Conservation (phyloP, 495 filamentous ascomycete genomes). For the Parathielavia hyrcaniae region DNA sequence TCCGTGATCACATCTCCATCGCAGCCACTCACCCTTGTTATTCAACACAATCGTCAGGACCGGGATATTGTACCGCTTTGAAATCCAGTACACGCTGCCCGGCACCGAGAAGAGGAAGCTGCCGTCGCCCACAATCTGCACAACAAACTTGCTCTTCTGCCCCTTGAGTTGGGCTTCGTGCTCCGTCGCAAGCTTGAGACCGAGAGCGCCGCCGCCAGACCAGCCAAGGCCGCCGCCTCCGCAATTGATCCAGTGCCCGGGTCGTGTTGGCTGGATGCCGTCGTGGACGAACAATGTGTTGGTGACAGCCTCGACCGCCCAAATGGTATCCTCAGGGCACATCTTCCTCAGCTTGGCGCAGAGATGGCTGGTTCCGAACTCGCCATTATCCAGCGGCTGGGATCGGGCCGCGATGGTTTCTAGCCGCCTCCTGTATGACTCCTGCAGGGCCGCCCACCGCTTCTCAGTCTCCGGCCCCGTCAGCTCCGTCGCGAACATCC, state of each 20-base stretch:
- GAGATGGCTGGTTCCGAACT: conserved; percentile 66
- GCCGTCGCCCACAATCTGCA: conserved; percentile 89
- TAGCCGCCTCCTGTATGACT: conserved; percentile 55
- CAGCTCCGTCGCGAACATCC: conserved; percentile 41
- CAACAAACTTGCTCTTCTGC: conserved; percentile 74
- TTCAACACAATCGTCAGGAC: conserved; percentile 88
- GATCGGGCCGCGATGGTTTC: conserved; percentile 53
- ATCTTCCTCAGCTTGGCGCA: conserved; percentile 55
- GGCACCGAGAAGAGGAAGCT: conserved; percentile 87
- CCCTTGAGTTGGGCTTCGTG: conserved; percentile 53
- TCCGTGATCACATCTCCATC: neutral
- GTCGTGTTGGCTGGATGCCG: conserved; percentile 66
- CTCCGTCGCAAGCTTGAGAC: conserved; percentile 80
- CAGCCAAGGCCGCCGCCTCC: conserved; percentile 90
- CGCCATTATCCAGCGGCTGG: conserved; percentile 52
- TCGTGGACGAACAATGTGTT: conserved; percentile 73
- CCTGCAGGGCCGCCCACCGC: conserved; percentile 52
- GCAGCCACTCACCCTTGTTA: conserved; percentile 61
- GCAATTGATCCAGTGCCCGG: conserved; percentile 87
- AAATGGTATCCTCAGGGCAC: conserved; percentile 73
- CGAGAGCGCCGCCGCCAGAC: conserved; percentile 84
- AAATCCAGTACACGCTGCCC: conserved; percentile 89
- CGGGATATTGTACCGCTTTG: conserved; percentile 77
- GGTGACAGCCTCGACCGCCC: conserved; percentile 83
- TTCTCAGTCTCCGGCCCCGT: conserved; percentile 40